Base-by-base conservation (phyloP, 805 yeast species). In the Maudiozyma pseudohumilis region DNA sequence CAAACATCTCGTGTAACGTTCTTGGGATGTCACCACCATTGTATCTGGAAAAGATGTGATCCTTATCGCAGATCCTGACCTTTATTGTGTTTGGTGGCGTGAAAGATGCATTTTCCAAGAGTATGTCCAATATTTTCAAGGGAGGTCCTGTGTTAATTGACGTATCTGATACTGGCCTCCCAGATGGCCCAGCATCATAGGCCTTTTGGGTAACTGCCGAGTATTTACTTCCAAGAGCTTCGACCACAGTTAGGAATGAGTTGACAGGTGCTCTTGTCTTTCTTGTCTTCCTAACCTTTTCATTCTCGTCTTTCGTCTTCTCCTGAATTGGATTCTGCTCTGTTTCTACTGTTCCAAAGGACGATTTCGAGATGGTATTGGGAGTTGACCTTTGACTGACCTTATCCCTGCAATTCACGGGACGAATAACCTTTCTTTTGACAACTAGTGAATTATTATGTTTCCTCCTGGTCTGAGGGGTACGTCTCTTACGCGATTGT, bases 171-270 rank as follows among this genome's bases (percentile, higher is more conserved):
- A 18, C 10, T 23, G 11, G 25, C 8, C 8, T 8, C 25, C 8
- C 10, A n/a, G 29, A 8, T 11, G 18, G 13, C 18, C 16, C 7
- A 21, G 26, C 10, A 6, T n/a, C 29, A n/a, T 7, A 13, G 23
- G 13, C 20, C 10, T 25, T 38, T 23, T 29, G 24, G n/a, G 29
- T 33, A 6, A 42, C 23, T 3, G 46, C 12, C 2, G 46, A 48
- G 38, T 48, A 52, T 11, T 36, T 40, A 20, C 45, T 38, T 10
- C 58, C 48, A 5, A 43, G 32, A 4, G 52, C 50, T 34, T 57
- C 62, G 4, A 57, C 41, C 11, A 54, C 51, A 5, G 60, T 55
- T 1, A 47, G 41, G 33, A 52, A 55, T 3, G 47, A 41, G n/a
- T 40, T 38, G n/a, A 40, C 45, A 37, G 45, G 42, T 28, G 53